These are phyloP conservation scores for Canna indica DNA, from an alignment of 176 grass and related monocot species.

Conservation along the genomic window DNA sequence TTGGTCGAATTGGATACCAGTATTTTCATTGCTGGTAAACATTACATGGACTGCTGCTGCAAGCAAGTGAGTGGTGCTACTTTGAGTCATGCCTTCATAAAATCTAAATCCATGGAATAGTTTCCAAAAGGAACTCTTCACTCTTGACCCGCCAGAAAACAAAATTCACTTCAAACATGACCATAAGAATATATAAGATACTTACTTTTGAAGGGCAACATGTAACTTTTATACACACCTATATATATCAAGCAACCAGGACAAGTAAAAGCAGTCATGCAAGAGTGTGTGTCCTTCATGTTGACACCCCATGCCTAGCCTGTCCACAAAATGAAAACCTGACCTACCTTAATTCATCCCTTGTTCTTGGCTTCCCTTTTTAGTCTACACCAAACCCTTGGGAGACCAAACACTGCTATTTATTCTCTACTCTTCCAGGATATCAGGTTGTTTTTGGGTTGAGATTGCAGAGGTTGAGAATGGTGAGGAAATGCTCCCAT, in stretches of 20 bases:
- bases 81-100: no score
- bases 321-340: neutral
- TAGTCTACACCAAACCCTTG: neutral
- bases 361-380: neutral
- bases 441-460: neutral
- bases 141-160: no score
- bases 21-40: no score
- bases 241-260: neutral
- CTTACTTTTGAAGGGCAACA: no score
- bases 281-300: conserved; percentile 9
- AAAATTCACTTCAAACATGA: no score
- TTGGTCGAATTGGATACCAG: no score
- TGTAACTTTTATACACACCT: no score
- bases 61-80: no score
- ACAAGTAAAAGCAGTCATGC: neutral
- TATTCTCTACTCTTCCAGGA: neutral
- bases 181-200: no score
- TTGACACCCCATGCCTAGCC: neutral
- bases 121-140: no score
- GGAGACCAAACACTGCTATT: conserved; percentile 2
- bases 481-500: conserved; percentile 84
- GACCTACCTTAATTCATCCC: neutral
- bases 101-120: no score
- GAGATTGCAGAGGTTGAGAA: conserved; percentile 13
- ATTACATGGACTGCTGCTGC: no score